Base-by-base conservation (phyloP, 345 rosid genomes). In the Hibiscus syriacus region DNA sequence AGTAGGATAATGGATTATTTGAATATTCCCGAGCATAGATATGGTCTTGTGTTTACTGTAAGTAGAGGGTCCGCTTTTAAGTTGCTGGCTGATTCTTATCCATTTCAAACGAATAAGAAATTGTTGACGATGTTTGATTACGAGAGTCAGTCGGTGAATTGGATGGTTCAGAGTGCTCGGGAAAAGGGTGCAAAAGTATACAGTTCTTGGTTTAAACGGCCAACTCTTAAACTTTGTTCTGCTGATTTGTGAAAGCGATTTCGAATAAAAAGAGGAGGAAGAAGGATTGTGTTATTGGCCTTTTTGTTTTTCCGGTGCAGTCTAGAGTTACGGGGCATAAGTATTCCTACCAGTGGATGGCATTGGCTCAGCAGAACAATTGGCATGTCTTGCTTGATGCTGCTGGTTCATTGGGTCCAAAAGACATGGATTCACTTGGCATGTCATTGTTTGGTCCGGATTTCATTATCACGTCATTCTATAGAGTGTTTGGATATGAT, bases 341-440 rank as follows among this genome's bases (percentile, higher is more conserved):
- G 79, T 95, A 95, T 76, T 95, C 98, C 0, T 95, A 95, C 75
- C 98, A 95, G 62, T 95, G 99, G 99, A 95, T 95, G 99, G 90
- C 98, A 8, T 73, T 92, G 61, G 99, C 99, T 71, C 99, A 95
- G 79, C 98, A 92, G 76, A 95, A 95, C 75, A 82, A 87, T 68
- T 95, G 99, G 99, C 99, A 95, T 67, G 99, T 95, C 66, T 80
- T 92, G 79, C 97, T 95, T 78, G 99, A 95, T 71, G 98, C n/a
- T n/a, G n/a, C 99, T 29, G 99, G 99, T 2, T 85, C 99, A 23
- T 80, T 95, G 60, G 99, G 99, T 75, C 99, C 99, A 45, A 95
- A 95, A 73, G 99, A 95, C 72, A 95, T 95, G 99, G 99, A 95
- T 70, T 95, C 99, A 0, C 97, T 95, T 10, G 99, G 98, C 32